Evolutionary conservation across 1,139 yeast genomes (phyloP), one percentile per base, ranked within the genome.

Genomic region (Saccharomyces hybrid): DNA sequence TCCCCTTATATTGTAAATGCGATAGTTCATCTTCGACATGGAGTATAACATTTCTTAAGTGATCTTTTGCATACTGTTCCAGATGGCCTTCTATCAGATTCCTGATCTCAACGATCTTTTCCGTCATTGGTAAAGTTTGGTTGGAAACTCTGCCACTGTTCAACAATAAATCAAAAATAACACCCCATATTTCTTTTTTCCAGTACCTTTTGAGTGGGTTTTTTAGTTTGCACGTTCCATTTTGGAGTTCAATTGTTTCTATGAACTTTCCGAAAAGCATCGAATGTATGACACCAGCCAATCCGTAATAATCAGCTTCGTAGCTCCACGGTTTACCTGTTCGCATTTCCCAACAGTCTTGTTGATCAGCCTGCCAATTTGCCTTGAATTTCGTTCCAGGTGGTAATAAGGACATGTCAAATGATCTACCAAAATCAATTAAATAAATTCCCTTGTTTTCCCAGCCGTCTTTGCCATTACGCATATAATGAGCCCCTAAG

Each of bases 221-320:
- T 11, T 72, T 65, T 24, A 86, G 64, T 19, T 68, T 70, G 52
- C 77, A 68, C 2, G 62, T 64, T 1, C 74, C 73, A 46, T 64
- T 64, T 52, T 31, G 57, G 32, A 60, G 48, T 34, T 65, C 60
- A 9, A 66, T 67, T 0, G 81, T 74, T 53, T 79, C 80, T 31
- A 90, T 83, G 56, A 79, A 78, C 42, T 76, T 75, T 0, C 93
- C 91, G 71, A 82, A 87, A 47, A 91, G 73, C 74, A 91, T 70
- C 0, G 85, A 78, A 64, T 90, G 95, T 1, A 88, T 73, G 0
- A 87, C 80, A 34, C 85, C 80, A 0, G 96, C 97, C 28, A 88
- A 61, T 0, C 96, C 97, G 66, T 80, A 87, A 67, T 89, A 89
- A 70, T 91, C 98, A 2, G 87, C 84, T 64, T 90, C 91, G 65